These are phyloP conservation scores for Populus hybrid DNA, from an alignment of 441 rosid genomes.

Conservation along the genomic window DNA sequence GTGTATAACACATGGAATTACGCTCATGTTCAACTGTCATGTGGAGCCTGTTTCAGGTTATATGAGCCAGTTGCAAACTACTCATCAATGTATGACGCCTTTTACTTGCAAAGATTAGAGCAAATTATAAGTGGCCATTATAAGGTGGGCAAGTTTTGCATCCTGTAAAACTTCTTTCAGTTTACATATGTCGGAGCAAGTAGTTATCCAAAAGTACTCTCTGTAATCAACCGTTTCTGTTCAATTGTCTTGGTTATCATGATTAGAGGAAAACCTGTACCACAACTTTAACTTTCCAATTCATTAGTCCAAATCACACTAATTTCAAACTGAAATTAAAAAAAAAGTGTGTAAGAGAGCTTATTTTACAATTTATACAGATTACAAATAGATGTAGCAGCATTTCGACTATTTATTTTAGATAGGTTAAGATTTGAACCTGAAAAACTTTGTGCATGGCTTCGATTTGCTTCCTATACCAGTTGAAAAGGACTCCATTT, in stretches of 20 bases:
- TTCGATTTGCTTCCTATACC: constrained; percentile 99
- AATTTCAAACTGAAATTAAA: constrained; percentile 30
- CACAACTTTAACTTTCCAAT: constrained; percentile 52
- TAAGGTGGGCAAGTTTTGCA: constrained; percentile 25
- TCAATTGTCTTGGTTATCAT: constrained; percentile 37
- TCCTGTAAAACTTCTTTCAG: constrained; percentile 37
- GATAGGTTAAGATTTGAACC: constrained; percentile 79
- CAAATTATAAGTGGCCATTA: constrained; percentile 26
- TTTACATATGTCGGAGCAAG: constrained; percentile 39
- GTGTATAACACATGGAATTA: neutral
- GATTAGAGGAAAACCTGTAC: constrained; percentile 57
- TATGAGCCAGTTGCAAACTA: constrained; percentile 11
- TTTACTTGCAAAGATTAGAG: constrained; percentile 20
- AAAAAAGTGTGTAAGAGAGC: constrained; percentile 14
- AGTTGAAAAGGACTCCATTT: constrained; percentile 85
- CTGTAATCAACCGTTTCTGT: constrained; percentile 41
- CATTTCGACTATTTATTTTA: constrained; percentile 47
- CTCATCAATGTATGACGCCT: constrained; percentile 10
- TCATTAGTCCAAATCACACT: constrained; percentile 50
- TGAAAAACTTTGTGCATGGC: constrained; percentile 99
- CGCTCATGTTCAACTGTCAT: constrained; percentile 2
- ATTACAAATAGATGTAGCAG: constrained; percentile 37
- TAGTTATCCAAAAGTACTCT: constrained; percentile 38
- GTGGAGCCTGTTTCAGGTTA: neutral
- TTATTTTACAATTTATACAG: constrained; percentile 31